Base-by-base conservation (phyloP, 257 asterid genomes). In the Solanum pennellii region DNA sequence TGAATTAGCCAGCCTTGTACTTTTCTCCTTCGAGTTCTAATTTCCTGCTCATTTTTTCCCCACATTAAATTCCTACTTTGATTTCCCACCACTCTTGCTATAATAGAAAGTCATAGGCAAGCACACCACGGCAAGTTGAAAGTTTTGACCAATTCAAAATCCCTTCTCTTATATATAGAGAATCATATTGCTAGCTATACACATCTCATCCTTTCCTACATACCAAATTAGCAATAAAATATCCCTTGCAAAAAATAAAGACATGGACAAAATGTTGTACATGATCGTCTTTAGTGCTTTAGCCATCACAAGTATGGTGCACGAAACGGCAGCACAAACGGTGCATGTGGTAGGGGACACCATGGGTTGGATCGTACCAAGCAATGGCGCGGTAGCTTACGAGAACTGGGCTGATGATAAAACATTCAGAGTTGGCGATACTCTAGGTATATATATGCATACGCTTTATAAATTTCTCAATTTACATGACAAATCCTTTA, bases 351-450 rank as follows among this genome's bases (percentile, higher is more conserved):
- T 92, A 27, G 93, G 94, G 87, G 93, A 77, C 68, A 52, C 6
- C 79, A 2, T 21, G 35, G 95, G 93, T 23, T 93, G 95, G 95
- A 21, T 0, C 3, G 44, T 89, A 68, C 93, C 94, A 12, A 76
- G 68, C 9, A 84, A 74, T 84, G 66, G 44, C 9, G 88, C 89
- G 1, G 62, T 33, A 3, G 84, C 88, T 12, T 91, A 92, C 60
- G 4, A 86, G n/a, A 86, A 84, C 3, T 93, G 93, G 94, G 89
- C 89, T 73, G 39, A 89, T 0, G 79, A 56, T 21, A 89, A 89
- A 86, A 90, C 83, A 0, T 92, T 93, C 91, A 16, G 25, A 13
- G 86, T 90, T 25, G 94, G 93, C 11, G 94, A 92, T 72, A 87
- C 45, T 66, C 52, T 92, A 84, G 92, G 92, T 59, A 59, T 20